Evolutionary conservation across 768 basidiomycete species (phyloP).

Genomic region (Mycena maculata): DNA sequence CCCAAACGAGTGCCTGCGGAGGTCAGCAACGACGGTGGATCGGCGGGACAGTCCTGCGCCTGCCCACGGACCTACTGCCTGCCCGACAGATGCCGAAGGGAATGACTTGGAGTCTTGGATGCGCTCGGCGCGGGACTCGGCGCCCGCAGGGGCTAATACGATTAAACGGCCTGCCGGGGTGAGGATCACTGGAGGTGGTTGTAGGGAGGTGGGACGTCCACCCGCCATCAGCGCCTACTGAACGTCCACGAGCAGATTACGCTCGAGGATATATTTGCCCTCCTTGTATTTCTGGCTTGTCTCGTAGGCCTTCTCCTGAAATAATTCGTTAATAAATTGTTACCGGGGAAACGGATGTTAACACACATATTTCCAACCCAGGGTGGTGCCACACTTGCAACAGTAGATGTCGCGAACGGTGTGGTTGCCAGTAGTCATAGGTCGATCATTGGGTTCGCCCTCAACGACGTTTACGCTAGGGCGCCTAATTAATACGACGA

Average conservation of each 20-base stretch:
- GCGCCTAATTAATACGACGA: slow-evolving; percentile 31
- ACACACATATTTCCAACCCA: slow-evolving; percentile 99
- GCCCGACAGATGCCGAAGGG: slow-evolving; percentile 3
- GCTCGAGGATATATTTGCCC: slow-evolving; percentile 97
- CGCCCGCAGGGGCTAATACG: slow-evolving; percentile 25
- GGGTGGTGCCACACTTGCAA: slow-evolving; percentile 83
- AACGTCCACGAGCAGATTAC: slow-evolving; percentile 88
- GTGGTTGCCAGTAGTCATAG: slow-evolving; percentile 98
- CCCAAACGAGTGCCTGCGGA: slow-evolving; percentile 15
- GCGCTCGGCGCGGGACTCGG: slow-evolving; percentile 11
- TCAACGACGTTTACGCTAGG: slow-evolving; percentile 90
- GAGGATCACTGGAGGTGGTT: slow-evolving; percentile 10
- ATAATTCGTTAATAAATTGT: slow-evolving; percentile 16
- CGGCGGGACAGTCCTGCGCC: not conserved
- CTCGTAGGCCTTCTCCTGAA: slow-evolving; percentile 92
- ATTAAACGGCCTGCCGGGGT: slow-evolving; percentile 33
- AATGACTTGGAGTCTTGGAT: slow-evolving; percentile 18
- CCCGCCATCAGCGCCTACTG: slow-evolving; percentile 58
- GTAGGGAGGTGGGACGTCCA: slow-evolving; percentile 29
- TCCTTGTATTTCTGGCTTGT: slow-evolving; percentile 96
- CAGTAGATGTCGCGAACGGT: slow-evolving; percentile 97
- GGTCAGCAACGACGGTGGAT: slow-evolving; percentile 20
- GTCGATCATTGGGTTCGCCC: slow-evolving; percentile 90
- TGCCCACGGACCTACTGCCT: slow-evolving; percentile 8
- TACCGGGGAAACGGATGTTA: not conserved